phyloP scores from a whole-genome alignment of 2,329 filamentous ascomycete genomes.

The Fusarium stilboides region DNA sequence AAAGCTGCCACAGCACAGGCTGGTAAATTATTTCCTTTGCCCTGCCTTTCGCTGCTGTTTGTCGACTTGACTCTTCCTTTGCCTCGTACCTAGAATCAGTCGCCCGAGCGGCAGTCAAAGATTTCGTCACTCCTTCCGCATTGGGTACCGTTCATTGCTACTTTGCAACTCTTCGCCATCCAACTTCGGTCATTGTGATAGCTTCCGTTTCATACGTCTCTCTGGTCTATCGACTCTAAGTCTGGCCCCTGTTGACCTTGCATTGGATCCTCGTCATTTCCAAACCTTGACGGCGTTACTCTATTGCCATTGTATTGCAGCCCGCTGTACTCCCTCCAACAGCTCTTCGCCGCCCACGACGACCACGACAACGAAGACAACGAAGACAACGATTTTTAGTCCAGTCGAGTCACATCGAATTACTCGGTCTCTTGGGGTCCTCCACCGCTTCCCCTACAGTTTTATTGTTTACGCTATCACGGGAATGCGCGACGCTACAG shows the following conservation, averaged over 20 bases:
- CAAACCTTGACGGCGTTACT: conserved; percentile 2
- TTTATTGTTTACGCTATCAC: conserved; percentile 10
- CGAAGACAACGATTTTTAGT: not conserved
- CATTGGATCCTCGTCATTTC: conserved; percentile 15
- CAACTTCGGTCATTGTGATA: conserved; percentile 17
- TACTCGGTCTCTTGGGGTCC: not conserved
- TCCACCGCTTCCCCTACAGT: conserved; percentile 1
- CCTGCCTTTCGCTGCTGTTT: not conserved
- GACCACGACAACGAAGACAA: not conserved
- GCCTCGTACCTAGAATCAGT: conserved; percentile 11
- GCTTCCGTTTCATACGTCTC: conserved; percentile 17
- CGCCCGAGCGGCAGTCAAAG: conserved; percentile 17
- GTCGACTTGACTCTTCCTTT: conserved; percentile 4
- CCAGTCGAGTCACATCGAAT: not conserved
- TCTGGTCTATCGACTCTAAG: not conserved
- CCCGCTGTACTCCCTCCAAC: conserved; percentile 9
- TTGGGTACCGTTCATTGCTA: conserved; percentile 5
- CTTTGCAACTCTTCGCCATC: conserved; percentile 21
- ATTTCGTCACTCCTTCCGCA: conserved; percentile 36
- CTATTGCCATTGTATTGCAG: conserved; percentile 12
- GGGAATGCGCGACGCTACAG: conserved; percentile 45
- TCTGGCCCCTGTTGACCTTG: conserved; percentile 29
- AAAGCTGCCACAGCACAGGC: conserved; percentile 18
- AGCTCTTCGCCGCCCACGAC: conserved; percentile 26
- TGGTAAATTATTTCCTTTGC: conserved; percentile 17